Percentiles rank a stretch among this genome's conserved stretches.
Conservation (phyloP, 306 rosid species). For the Alnus rubra region DNA sequence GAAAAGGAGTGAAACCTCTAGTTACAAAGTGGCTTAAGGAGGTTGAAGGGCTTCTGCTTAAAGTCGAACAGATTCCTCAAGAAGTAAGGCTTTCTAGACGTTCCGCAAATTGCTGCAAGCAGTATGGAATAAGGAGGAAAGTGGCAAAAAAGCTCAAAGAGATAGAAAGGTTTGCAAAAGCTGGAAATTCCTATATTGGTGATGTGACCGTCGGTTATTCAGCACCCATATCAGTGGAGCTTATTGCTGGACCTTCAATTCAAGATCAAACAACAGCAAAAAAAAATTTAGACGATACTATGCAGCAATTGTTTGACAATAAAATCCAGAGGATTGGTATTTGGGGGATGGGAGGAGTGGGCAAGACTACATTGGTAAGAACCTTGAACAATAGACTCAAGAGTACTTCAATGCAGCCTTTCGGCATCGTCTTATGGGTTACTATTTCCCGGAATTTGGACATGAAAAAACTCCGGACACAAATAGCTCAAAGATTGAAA, state of each 20-base stretch:
- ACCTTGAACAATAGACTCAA: slow-evolving; percentile 22
- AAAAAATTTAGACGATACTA: background rate
- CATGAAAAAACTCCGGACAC: slow-evolving; percentile 5
- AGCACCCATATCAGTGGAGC: background rate
- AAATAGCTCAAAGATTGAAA: slow-evolving; percentile 27
- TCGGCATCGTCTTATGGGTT: slow-evolving; percentile 21
- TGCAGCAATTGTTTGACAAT: slow-evolving; percentile 12
- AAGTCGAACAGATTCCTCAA: background rate
- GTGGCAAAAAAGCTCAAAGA: background rate
- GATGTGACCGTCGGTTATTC: background rate
- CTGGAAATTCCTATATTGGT: background rate
- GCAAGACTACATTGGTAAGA: slow-evolving; percentile 22
- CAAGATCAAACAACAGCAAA: background rate
- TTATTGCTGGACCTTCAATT: background rate
- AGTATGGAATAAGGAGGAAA: background rate
- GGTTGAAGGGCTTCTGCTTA: background rate
- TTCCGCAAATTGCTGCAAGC: background rate
- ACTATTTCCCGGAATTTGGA: slow-evolving; percentile 8
- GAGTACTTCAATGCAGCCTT: background rate
- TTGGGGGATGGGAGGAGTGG: slow-evolving; percentile 20
- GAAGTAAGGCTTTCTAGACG: background rate
- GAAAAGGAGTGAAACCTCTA: background rate
- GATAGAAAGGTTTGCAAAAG: background rate
- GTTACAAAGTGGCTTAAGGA: slow-evolving; percentile 7
- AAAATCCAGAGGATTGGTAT: slow-evolving; percentile 8